These are phyloP conservation scores for Meyerozyma carpophila DNA, from an alignment of 1,139 yeast species.

Conservation along the genomic window DNA sequence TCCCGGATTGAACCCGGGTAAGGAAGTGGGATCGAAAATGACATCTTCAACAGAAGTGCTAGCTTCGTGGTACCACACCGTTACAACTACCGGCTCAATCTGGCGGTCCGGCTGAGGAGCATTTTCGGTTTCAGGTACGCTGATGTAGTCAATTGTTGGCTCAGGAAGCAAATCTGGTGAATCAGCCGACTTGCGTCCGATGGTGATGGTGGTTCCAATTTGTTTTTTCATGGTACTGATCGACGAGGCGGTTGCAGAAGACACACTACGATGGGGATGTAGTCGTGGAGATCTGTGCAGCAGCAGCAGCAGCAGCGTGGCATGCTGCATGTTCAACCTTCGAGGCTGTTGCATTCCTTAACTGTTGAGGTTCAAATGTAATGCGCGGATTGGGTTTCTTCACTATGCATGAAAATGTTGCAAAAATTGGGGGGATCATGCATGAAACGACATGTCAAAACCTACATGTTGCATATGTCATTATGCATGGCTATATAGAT, in stretches of 20 bases:
- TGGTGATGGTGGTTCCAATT: constrained; percentile 14
- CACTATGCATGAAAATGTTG: neutral
- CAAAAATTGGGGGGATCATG: neutral
- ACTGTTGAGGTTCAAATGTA: neutral
- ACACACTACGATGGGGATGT: neutral
- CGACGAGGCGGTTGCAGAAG: constrained; percentile 3
- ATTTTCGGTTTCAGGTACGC: constrained; percentile 1
- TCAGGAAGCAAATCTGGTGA: neutral
- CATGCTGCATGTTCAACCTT: neutral
- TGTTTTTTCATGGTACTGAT: constrained; percentile 10
- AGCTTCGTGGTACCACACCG: constrained; percentile 72
- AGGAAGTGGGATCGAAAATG: constrained; percentile 49
- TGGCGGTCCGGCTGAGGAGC: constrained; percentile 6
- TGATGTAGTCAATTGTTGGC: neutral
- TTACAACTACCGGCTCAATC: constrained; percentile 29
- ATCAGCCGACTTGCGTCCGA: constrained; percentile 8
- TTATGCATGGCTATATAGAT: neutral
- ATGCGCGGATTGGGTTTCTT: neutral
- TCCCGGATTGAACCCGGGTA: constrained; percentile 62
- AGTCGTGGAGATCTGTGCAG: neutral
- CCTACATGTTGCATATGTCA: neutral
- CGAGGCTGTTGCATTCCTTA: neutral
- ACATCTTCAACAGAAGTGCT: constrained; percentile 56
- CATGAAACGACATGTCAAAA: neutral
- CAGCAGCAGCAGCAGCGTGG: neutral